Percentiles rank a stretch among this genome's conserved stretches.
phyloP scores from a whole-genome alignment of 208 protist species.

The Endotrypanum monterogeii region DNA sequence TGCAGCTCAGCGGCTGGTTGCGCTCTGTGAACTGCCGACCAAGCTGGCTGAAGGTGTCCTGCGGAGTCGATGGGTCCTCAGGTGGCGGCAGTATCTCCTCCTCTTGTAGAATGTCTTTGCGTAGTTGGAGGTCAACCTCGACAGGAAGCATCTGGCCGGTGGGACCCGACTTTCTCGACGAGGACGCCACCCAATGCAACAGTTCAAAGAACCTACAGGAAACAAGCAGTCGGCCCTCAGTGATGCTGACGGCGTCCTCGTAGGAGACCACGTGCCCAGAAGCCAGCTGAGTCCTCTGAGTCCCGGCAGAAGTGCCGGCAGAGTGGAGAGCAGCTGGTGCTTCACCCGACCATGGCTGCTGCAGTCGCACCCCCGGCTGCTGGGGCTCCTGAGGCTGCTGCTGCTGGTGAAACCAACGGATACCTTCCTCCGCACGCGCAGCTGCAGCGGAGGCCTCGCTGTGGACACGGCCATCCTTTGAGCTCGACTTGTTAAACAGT shows the following conservation, averaged over 20 bases:
- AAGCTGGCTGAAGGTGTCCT: constrained; percentile 56
- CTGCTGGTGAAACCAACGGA: constrained; percentile 29
- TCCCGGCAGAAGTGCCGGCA: background rate
- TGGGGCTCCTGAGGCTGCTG: constrained; percentile 9
- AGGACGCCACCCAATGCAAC: constrained; percentile 41
- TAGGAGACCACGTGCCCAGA: constrained; percentile 24
- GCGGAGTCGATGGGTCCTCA: constrained; percentile 41
- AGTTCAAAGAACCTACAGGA: constrained; percentile 64
- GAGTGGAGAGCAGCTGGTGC: background rate
- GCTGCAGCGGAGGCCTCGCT: background rate
- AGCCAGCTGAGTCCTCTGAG: background rate
- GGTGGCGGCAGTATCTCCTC: constrained; percentile 66
- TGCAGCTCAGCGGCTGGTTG: constrained; percentile 77
- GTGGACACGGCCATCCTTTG: background rate
- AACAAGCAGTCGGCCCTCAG: constrained; percentile 60
- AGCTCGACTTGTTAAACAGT: background rate
- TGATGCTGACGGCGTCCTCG: constrained; percentile 50
- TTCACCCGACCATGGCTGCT: background rate
- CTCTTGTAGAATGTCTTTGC: constrained; percentile 85
- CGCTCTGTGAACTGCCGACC: constrained; percentile 77
- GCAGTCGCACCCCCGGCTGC: background rate
- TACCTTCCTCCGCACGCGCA: constrained; percentile 10
- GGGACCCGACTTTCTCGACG: constrained; percentile 5
- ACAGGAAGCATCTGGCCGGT: constrained; percentile 52
- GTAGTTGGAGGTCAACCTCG: constrained; percentile 57